Evolutionary conservation across 148 eudicot genomes (phyloP).

Genomic region (Bassia scoparia): DNA sequence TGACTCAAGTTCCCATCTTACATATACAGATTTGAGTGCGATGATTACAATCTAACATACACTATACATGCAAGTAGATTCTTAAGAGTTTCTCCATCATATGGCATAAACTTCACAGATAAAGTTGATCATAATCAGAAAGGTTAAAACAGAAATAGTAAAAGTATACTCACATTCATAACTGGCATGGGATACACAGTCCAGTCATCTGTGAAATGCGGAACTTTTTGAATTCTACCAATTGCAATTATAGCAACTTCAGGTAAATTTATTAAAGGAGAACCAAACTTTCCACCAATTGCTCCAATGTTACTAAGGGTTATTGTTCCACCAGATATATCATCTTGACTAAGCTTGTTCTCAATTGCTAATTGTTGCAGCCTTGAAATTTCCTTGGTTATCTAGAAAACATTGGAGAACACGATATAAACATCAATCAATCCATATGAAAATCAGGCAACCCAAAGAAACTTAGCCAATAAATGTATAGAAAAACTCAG

Average conservation of each 20-base stretch:
- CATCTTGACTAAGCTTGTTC: constrained; percentile 77
- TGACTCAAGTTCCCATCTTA: neutral
- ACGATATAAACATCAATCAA: no score
- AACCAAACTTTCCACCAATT: constrained; percentile 93
- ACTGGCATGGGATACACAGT: constrained; percentile 63
- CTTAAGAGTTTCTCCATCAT: neutral
- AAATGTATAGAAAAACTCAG: neutral
- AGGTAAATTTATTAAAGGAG: constrained; percentile 79
- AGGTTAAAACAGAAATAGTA: neutral
- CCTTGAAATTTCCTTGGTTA: constrained; percentile 79
- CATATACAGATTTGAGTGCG: neutral
- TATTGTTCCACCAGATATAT: constrained; percentile 83
- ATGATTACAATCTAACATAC: neutral
- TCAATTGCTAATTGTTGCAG: constrained; percentile 61
- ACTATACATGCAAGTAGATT: neutral
- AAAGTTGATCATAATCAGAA: neutral
- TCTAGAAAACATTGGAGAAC: constrained; percentile 46
- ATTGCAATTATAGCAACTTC: constrained; percentile 88
- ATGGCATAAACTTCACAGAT: neutral
- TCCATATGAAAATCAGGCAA: neutral
- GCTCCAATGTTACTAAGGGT: constrained; percentile 93
- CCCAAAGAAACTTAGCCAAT: neutral
- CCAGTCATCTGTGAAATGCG: constrained; percentile 64
- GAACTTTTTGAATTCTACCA: constrained; percentile 70
- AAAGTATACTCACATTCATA: constrained; percentile 59